Base-by-base conservation (phyloP, 148 eudicot genomes). In the Chenopodium suecicum region DNA sequence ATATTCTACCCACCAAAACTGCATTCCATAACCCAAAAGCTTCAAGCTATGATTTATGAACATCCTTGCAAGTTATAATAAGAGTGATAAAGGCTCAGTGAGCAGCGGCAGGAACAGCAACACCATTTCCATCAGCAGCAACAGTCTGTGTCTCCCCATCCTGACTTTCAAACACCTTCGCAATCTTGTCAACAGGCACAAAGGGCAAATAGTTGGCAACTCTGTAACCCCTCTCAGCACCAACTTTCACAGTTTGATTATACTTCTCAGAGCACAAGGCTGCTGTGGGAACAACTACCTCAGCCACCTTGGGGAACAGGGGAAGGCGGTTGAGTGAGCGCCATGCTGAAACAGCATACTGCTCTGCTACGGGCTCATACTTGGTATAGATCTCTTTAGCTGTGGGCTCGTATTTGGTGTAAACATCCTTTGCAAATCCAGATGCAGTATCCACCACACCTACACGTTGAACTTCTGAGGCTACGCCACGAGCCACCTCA, bases 331-430 rank as follows among this genome's bases (percentile, higher is more conserved):
- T 90, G 64, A 96, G 91, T 32, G 95, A 86, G 29, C 81, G 89
- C 99, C 98, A 96, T 0, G 90, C 91, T 1, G 91, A 85, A 1
- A 78, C 94, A 1, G 95, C 98, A 48, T 94, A 96, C 17, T 92
- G 94, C 84, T 92, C 95, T 1, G 98, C 99, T 5, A 94, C 90
- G 0, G 98, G 99, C 84, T 96, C 98, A 16, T 92, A 94, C 77
- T 91, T 95, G 75, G 91, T 37, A 82, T 92, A 94, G 0, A 94
- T 84, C 46, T 81, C 91, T 85, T 90, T 92, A 48, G 99, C 98
- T n/a, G 92, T 84, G 22, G 98, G 99, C 88, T 95, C 97, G 16
- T 84, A 94, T 80, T 89, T 95, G 68, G 87, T 79, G 80, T 93
- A 93, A 19, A 90, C 87, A 13, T 87, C 88, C 85, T 88, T 92